Base-by-base conservation (phyloP, 768 basidiomycete genomes). In the Leccinum uliginosum region DNA sequence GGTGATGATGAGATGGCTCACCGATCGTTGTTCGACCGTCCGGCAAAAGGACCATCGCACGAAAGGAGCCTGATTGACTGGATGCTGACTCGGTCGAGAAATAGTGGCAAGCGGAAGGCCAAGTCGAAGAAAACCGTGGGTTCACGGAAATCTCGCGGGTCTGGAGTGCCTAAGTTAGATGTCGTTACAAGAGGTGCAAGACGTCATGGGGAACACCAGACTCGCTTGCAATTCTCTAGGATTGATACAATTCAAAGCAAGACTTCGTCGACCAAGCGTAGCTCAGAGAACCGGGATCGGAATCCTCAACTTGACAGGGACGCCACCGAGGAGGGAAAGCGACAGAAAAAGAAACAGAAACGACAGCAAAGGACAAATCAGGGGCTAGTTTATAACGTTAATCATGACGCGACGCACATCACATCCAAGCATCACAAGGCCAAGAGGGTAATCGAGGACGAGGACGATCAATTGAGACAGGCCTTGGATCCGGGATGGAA, bases 41-140 rank as follows among this genome's bases (percentile, higher is more conserved):
- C 58, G 2, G 21, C 35, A 26, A 67, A 63, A 53, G 63, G 59
- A 9, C 65, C 67, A 21, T 67, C 65, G 24, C 70, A 62, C 54
- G 76, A 73, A 67, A 77, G 65, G 67, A 82, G 76, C 63, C 66
- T 87, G 51, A 86, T 90, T 48, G 85, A 89, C 61, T 83, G 82
- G 66, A 90, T 90, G 87, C 64, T 90, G 49, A 74, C 75, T 14
- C 75, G 79, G 48, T 78, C 78, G 2, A 59, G 67, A 60, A 54
- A 54, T 34, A 29, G 61, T 67, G 53, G 35, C 15, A 49, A 38
- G 53, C 40, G 56, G 45, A 54, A 67, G 40, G 9, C 60, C 40
- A 65, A 54, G 56, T 21, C 14, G 8, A 62, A 65, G 53, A 55
- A 62, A 34, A 30, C 61, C 23, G 51, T 45, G 30, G 43, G 50